Evolutionary conservation across 441 rosid species (phyloP).

Genomic region (Populus hybrid): DNA sequence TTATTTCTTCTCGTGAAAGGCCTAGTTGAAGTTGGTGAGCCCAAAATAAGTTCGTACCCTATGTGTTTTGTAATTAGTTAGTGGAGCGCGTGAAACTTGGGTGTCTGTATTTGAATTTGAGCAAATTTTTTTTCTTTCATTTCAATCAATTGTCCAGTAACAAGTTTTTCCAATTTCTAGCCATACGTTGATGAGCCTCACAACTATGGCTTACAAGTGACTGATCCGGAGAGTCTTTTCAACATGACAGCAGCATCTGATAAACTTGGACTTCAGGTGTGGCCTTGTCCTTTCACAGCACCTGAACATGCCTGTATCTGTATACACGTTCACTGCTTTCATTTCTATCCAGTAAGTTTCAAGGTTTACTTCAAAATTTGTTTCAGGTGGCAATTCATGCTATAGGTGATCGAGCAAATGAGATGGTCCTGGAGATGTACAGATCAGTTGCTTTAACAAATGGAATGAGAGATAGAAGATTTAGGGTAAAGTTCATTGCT

Average conservation of each 20-base stretch:
- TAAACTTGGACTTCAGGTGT: conserved; percentile 78
- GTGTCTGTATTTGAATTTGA: background rate
- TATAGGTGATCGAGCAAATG: conserved; percentile 90
- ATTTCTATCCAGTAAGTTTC: background rate
- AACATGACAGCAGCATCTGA: conserved; percentile 75
- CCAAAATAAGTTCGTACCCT: too few species aligned
- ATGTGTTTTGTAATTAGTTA: background rate
- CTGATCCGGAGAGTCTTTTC: conserved; percentile 52
- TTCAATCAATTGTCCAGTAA: conserved; percentile 6
- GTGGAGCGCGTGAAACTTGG: background rate
- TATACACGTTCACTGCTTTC: background rate
- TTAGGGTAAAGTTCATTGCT: conserved; percentile 56
- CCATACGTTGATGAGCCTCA: conserved; percentile 69
- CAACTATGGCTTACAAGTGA: conserved; percentile 62
- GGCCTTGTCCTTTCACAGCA: conserved; percentile 7
- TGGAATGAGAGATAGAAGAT: conserved; percentile 78
- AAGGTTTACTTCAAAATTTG: conserved; percentile 11
- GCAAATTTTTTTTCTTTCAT: background rate
- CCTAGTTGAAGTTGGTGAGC: too few species aligned
- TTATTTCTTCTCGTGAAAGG: too few species aligned
- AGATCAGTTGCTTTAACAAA: conserved; percentile 52
- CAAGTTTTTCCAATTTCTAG: conserved; percentile 33
- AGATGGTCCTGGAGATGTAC: conserved; percentile 65
- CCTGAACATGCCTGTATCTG: background rate
- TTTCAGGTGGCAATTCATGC: conserved; percentile 90